Evolutionary conservation across 1,139 yeast species (phyloP).

Genomic region (Saccharomyces hybrid): DNA sequence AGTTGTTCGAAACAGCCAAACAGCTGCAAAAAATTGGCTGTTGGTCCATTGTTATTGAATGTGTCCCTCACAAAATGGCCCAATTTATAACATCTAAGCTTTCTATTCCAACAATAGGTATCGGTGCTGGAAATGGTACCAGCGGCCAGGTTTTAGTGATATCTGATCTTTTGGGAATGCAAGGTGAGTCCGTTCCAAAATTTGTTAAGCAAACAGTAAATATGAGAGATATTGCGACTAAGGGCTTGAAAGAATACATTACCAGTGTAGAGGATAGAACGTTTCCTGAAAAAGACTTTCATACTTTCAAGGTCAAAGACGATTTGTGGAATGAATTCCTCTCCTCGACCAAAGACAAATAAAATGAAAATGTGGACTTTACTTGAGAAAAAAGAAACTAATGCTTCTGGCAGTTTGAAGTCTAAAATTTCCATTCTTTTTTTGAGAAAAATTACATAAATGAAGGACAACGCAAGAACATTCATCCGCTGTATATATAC

Average conservation of each 20-base stretch:
- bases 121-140: constrained; percentile 84
- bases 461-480: neutral
- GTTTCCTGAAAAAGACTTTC: constrained; percentile 59
- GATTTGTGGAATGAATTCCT: constrained; percentile 51
- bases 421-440: too few species aligned
- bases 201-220: constrained; percentile 68
- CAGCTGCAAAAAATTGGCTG: constrained; percentile 73
- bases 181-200: constrained; percentile 53
- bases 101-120: constrained; percentile 80
- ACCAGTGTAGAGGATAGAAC: constrained; percentile 45
- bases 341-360: neutral
- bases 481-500: neutral
- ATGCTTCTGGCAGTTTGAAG: neutral
- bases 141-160: constrained; percentile 90
- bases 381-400: neutral
- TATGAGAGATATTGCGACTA: constrained; percentile 43
- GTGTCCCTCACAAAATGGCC: constrained; percentile 76
- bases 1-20: constrained; percentile 60
- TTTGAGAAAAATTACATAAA: neutral
- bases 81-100: constrained; percentile 52
- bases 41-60: constrained; percentile 70
- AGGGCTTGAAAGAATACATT: constrained; percentile 48
- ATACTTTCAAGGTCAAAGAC: constrained; percentile 65
- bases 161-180: constrained; percentile 77
- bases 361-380: neutral